A percentile compares a stretch with the other conserved stretches of the same genome.
Conservation (phyloP, 768 basidiomycete species). For the Boletus rubropictus region DNA sequence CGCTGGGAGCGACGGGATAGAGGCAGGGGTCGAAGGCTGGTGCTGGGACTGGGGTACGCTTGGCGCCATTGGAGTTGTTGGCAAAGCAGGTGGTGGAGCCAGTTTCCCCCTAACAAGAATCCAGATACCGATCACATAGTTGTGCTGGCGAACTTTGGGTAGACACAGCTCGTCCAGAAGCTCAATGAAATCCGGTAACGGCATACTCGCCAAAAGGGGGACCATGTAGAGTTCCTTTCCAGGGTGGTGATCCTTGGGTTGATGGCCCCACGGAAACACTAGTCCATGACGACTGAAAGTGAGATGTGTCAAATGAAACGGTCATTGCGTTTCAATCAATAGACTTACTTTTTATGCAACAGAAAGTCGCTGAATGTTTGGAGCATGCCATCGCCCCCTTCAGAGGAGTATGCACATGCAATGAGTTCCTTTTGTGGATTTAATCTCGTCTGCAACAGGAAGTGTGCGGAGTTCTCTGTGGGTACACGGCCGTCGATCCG, state of each 20-base stretch:
- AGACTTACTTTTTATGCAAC: slow-evolving; percentile 62
- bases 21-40: slow-evolving; percentile 12
- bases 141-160: slow-evolving; percentile 54
- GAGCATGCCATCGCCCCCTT: slow-evolving; percentile 43
- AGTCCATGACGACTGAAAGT: slow-evolving; percentile 71
- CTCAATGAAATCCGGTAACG: slow-evolving; percentile 81
- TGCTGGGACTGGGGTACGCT: slow-evolving; percentile 12
- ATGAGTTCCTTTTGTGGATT: slow-evolving; percentile 75
- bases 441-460: slow-evolving; percentile 72
- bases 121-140: slow-evolving; percentile 79
- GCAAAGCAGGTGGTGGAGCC: slow-evolving; percentile 36
- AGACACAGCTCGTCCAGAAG: slow-evolving; percentile 70
- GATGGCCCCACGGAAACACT: slow-evolving; percentile 79
- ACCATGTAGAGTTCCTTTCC: slow-evolving; percentile 87
- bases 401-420: slow-evolving; percentile 67
- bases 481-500: slow-evolving; percentile 83
- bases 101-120: slow-evolving; percentile 80
- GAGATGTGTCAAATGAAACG: slow-evolving; percentile 7
- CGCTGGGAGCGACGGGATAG: slow-evolving; percentile 19
- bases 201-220: slow-evolving; percentile 58
- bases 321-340: slow-evolving; percentile 4
- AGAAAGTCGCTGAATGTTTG: slow-evolving; percentile 61
- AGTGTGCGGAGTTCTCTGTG: slow-evolving; percentile 67
- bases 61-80: slow-evolving; percentile 7
- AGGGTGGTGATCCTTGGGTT: slow-evolving; percentile 65